Evolutionary conservation across 768 basidiomycete species (phyloP).

Genomic region (Hydnum rufescens): DNA sequence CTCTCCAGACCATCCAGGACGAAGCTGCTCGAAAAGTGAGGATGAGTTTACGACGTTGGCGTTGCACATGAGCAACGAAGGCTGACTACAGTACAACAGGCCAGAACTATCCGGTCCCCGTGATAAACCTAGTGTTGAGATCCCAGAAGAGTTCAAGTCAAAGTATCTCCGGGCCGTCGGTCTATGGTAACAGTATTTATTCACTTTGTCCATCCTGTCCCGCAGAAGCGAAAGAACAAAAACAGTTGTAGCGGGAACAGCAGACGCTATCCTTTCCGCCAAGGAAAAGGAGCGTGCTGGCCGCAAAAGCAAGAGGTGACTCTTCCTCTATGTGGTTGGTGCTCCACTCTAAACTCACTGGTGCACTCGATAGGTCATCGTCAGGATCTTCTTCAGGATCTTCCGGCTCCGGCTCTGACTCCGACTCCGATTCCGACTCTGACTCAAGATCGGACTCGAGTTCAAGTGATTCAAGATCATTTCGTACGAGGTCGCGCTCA

Average conservation of each 20-base stretch:
- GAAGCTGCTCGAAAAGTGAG: conserved; percentile 69
- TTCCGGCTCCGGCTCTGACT: conserved; percentile 16
- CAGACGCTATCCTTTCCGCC: conserved; percentile 62
- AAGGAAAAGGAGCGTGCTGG: conserved; percentile 60
- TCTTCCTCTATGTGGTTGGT: neutral
- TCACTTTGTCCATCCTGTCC: neutral
- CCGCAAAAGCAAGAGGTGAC: conserved; percentile 14
- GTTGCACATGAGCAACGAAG: too few species aligned
- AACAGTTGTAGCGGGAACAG: conserved; percentile 15
- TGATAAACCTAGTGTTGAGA: conserved; percentile 54
- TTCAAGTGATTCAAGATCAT: conserved; percentile 17
- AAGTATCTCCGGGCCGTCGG: conserved; percentile 45
- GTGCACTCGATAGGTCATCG: neutral
- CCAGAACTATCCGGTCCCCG: conserved; percentile 48
- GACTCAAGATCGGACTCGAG: conserved; percentile 24
- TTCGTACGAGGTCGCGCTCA: conserved; percentile 15
- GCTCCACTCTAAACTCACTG: neutral
- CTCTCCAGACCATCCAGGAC: conserved; percentile 78
- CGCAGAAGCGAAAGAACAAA: neutral
- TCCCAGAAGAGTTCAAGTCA: conserved; percentile 79
- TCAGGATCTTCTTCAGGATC: conserved; percentile 7
- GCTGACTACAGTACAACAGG: too few species aligned
- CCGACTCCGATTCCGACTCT: conserved; percentile 27
- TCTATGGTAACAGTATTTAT: neutral
- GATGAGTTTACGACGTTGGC: too few species aligned